A percentile compares a stretch with the other conserved stretches of the same genome.
Conservation (phyloP, 1,284 basidiomycete genomes). For the Apiotrichum sp. region DNA sequence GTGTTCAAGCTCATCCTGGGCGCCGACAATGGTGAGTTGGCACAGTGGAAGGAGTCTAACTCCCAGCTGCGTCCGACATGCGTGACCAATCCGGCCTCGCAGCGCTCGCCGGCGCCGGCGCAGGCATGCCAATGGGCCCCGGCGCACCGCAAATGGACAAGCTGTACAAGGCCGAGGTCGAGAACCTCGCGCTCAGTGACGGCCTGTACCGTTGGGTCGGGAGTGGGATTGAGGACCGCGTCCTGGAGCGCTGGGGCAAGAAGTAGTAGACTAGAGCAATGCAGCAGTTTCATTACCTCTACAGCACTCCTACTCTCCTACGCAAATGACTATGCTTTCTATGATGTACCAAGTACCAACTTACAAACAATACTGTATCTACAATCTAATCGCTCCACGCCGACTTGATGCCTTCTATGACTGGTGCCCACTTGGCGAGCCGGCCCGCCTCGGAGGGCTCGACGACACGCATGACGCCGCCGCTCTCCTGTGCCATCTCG, state of each 20-base stretch:
- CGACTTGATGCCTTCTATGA: slow-evolving; percentile 69
- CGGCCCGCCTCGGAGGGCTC: slow-evolving; percentile 77
- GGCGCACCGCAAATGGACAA: slow-evolving; percentile 79
- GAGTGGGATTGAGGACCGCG: slow-evolving; percentile 67
- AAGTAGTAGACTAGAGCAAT: not conserved
- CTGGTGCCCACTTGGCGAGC: slow-evolving; percentile 65
- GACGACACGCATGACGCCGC: slow-evolving; percentile 58
- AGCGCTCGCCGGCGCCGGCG: slow-evolving; percentile 57
- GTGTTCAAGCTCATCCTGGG: slow-evolving; percentile 91
- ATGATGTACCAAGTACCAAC: no score
- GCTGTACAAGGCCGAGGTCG: slow-evolving; percentile 82
- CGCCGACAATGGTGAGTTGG: slow-evolving; percentile 66
- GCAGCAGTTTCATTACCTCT: no score
- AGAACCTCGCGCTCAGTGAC: slow-evolving; percentile 87
- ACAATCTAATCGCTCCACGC: slow-evolving; percentile 55
- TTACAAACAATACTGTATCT: no score
- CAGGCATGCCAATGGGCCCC: slow-evolving; percentile 45
- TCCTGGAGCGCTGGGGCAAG: slow-evolving; percentile 68
- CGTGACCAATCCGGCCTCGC: slow-evolving; percentile 66
- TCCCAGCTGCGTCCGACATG: slow-evolving; percentile 65
- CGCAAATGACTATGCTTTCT: no score
- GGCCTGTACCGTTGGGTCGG: slow-evolving; percentile 76
- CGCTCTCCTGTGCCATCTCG: slow-evolving; percentile 33
- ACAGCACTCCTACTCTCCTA: no score
- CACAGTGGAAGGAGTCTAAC: not conserved